phyloP scores from a whole-genome alignment of 2,329 filamentous ascomycete genomes.

The Hirsutella rhossiliensis region DNA sequence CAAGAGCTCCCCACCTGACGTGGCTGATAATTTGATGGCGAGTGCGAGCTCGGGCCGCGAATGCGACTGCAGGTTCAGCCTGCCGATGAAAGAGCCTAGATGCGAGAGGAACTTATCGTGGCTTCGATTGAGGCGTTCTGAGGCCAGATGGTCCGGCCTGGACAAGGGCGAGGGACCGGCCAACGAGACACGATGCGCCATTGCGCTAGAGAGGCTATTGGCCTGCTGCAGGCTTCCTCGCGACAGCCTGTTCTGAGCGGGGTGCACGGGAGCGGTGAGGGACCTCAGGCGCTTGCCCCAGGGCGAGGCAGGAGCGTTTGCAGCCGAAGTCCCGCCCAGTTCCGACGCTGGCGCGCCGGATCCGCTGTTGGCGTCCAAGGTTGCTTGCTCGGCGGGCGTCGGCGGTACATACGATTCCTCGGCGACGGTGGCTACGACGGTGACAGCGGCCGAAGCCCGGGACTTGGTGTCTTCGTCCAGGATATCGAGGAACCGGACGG shows the following conservation, averaged over 20 bases:
- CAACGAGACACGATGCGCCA: slow-evolving; percentile 67
- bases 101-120: slow-evolving; percentile 87
- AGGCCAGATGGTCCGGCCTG: slow-evolving; percentile 63
- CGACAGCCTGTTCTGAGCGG: slow-evolving; percentile 21
- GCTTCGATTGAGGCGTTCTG: slow-evolving; percentile 64
- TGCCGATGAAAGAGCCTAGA: slow-evolving; percentile 84
- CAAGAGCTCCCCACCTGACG: slow-evolving; percentile 68
- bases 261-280: slow-evolving; percentile 19
- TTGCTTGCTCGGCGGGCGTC: slow-evolving; percentile 46
- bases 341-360: slow-evolving; percentile 2
- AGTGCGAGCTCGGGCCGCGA: slow-evolving; percentile 72
- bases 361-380: slow-evolving; percentile 27
- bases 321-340: background rate
- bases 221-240: slow-evolving; percentile 22
- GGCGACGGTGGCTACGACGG: slow-evolving; percentile 46
- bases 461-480: slow-evolving; percentile 53
- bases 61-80: slow-evolving; percentile 81
- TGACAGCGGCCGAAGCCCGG: slow-evolving; percentile 39
- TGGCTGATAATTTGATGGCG: slow-evolving; percentile 73
- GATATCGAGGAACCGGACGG: slow-evolving; percentile 79
- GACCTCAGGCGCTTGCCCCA: slow-evolving; percentile 36
- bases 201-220: slow-evolving; percentile 38
- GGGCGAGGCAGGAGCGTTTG: slow-evolving; percentile 8
- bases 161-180: slow-evolving; percentile 52
- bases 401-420: slow-evolving; percentile 48